A percentile compares a stretch with the other conserved stretches of the same genome.
These are phyloP conservation scores for Shiraia bambusicola DNA, from an alignment of 2,329 filamentous ascomycete genomes.

Conservation along the genomic window DNA sequence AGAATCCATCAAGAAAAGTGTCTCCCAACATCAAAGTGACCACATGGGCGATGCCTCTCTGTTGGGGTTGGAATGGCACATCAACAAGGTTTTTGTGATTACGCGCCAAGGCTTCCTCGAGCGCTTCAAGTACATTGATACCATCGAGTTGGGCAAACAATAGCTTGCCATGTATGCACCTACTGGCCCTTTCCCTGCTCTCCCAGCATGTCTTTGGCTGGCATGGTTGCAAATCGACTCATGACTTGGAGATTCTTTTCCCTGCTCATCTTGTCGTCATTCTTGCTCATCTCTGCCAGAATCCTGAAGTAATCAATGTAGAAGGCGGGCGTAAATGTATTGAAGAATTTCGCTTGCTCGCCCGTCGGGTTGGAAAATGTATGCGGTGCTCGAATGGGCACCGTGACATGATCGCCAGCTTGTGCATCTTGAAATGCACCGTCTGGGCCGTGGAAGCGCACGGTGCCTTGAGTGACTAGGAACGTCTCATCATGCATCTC, in stretches of 20 bases:
- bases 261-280: slow-evolving; percentile 50
- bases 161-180: background rate
- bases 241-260: slow-evolving; percentile 54
- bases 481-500: slow-evolving; percentile 61
- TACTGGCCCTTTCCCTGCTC: slow-evolving; percentile 21
- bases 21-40: slow-evolving; percentile 7
- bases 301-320: slow-evolving; percentile 62
- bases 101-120: slow-evolving; percentile 26
- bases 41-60: slow-evolving; percentile 1
- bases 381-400: slow-evolving; percentile 57
- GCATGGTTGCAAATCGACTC: slow-evolving; percentile 53
- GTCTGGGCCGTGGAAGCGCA: slow-evolving; percentile 55
- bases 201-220: slow-evolving; percentile 44
- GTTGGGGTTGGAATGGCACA: slow-evolving; percentile 23
- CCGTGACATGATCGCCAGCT: slow-evolving; percentile 57
- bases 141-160: slow-evolving; percentile 11
- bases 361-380: slow-evolving; percentile 59
- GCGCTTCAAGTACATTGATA: slow-evolving; percentile 28
- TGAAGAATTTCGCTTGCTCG: slow-evolving; percentile 57
- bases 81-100: slow-evolving; percentile 33
- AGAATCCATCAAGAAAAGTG: slow-evolving; percentile 15
- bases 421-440: slow-evolving; percentile 51
- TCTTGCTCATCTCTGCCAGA: slow-evolving; percentile 49
- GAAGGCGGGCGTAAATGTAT: slow-evolving; percentile 59
- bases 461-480: slow-evolving; percentile 54